These are phyloP conservation scores for Chaetomium globosum DNA, from an alignment of 2,329 filamentous ascomycete species.

Conservation along the genomic window DNA sequence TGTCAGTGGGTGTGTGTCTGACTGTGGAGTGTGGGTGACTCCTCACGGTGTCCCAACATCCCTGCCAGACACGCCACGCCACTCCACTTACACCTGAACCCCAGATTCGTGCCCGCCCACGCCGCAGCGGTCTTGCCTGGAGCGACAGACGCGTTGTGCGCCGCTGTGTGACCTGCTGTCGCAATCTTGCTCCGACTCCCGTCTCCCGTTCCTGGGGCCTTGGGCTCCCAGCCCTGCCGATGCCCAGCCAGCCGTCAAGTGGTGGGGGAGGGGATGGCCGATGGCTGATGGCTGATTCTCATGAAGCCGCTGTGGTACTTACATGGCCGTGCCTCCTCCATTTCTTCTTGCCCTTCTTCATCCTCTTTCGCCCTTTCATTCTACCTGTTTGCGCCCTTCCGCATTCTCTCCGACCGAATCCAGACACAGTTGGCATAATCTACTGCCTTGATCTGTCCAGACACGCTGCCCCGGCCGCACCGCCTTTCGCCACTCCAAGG, in stretches of 20 bases:
- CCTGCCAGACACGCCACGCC: conserved; percentile 23
- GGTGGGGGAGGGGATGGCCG: neutral
- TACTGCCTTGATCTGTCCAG: conserved; percentile 2
- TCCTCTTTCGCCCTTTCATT: conserved; percentile 19
- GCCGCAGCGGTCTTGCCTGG: conserved; percentile 19
- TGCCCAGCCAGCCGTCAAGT: conserved; percentile 28
- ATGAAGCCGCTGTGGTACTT: conserved; percentile 22
- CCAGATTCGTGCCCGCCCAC: conserved; percentile 30
- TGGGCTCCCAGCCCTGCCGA: conserved; percentile 28
- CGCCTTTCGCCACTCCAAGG: conserved; percentile 29
- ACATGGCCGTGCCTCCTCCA: conserved; percentile 25
- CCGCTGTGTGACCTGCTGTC: conserved; percentile 34
- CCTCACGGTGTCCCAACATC: conserved; percentile 15
- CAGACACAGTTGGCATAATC: conserved; percentile 17
- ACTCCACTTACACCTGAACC: conserved; percentile 26
- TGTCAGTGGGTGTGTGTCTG: conserved; percentile 22
- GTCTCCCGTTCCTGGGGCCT: conserved; percentile 26
- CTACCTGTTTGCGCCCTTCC: conserved; percentile 11
- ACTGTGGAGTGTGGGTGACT: conserved; percentile 30
- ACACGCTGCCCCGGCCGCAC: neutral
- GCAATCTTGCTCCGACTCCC: conserved; percentile 30
- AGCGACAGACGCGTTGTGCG: conserved; percentile 32
- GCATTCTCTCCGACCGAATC: conserved; percentile 7
- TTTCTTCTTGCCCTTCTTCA: conserved; percentile 19
- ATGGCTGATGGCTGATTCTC: neutral